Conservation (phyloP, 345 rosid genomes). For the Brassica incana region DNA sequence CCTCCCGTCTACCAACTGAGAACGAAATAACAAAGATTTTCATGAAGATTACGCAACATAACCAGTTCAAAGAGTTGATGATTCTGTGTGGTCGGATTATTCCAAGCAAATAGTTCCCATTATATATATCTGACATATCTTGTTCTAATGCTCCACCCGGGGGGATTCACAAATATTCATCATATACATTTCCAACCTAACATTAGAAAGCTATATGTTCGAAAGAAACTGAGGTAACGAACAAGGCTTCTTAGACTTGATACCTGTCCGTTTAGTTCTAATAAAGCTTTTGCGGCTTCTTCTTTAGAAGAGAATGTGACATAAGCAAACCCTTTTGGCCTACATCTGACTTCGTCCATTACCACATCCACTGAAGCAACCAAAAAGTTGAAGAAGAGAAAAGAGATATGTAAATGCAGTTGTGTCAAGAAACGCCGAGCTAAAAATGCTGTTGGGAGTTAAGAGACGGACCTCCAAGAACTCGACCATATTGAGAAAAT, state of each 20-base stretch:
- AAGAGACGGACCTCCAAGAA: constrained; percentile 46
- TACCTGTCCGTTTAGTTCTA: constrained; percentile 63
- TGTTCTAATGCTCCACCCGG: neutral
- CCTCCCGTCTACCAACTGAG: constrained; percentile 66
- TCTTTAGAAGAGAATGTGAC: constrained; percentile 51
- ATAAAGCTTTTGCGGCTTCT: constrained; percentile 54
- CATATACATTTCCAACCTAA: neutral
- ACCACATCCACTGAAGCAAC: constrained; percentile 46
- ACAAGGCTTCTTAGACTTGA: neutral
- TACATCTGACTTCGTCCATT: constrained; percentile 43
- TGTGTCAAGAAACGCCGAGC: neutral
- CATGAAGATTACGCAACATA: neutral
- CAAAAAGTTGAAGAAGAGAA: neutral
- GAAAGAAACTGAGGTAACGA: neutral
- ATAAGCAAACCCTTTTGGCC: constrained; percentile 62
- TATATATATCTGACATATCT: neutral
- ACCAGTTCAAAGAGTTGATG: neutral
- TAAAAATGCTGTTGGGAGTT: constrained; percentile 1
- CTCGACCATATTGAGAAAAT: constrained; percentile 61
- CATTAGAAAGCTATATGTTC: too few species aligned
- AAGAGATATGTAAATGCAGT: neutral
- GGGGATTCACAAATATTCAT: constrained; percentile 1
- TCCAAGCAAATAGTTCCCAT: neutral
- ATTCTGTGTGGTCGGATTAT: neutral
- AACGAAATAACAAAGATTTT: constrained; percentile 9